These are phyloP conservation scores for Sclerotinia subarctica DNA, from an alignment of 2,329 filamentous ascomycete genomes.

Conservation along the genomic window DNA sequence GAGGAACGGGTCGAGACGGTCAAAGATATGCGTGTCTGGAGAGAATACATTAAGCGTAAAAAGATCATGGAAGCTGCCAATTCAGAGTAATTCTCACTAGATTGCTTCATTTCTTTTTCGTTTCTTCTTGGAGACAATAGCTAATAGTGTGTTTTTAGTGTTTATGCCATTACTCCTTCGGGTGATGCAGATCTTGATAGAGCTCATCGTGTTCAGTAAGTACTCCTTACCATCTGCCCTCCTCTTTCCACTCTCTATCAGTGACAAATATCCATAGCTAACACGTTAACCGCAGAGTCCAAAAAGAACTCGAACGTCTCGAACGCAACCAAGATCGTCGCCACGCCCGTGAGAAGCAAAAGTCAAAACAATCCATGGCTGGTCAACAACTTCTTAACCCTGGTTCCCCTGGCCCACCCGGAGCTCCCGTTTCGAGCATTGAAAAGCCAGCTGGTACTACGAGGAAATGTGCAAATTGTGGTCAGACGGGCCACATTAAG, in stretches of 20 bases:
- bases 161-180: constrained; percentile 60
- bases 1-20: constrained; percentile 59
- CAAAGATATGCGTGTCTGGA: constrained; percentile 81
- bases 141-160: constrained; percentile 40
- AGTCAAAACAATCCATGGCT: constrained; percentile 48
- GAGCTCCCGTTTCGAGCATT: constrained; percentile 46
- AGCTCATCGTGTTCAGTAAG: constrained; percentile 56
- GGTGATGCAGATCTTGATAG: constrained; percentile 65
- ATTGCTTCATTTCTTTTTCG: background rate
- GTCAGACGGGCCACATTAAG: constrained; percentile 95
- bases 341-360: constrained; percentile 86
- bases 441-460: constrained; percentile 62
- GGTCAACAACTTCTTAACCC: constrained; percentile 31
- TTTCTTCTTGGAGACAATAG: background rate
- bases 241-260: background rate
- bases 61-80: constrained; percentile 43
- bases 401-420: constrained; percentile 43
- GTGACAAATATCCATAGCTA: background rate
- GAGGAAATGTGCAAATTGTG: constrained; percentile 96
- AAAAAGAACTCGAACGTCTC: constrained; percentile 76
- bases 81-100: constrained; percentile 55
- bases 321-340: constrained; percentile 89
- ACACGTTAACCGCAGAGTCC: constrained; percentile 48
- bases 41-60: constrained; percentile 79
- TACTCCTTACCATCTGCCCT: background rate